Evolutionary conservation across 768 basidiomycete genomes (phyloP).

Genomic region (Rhizopogon rudus): DNA sequence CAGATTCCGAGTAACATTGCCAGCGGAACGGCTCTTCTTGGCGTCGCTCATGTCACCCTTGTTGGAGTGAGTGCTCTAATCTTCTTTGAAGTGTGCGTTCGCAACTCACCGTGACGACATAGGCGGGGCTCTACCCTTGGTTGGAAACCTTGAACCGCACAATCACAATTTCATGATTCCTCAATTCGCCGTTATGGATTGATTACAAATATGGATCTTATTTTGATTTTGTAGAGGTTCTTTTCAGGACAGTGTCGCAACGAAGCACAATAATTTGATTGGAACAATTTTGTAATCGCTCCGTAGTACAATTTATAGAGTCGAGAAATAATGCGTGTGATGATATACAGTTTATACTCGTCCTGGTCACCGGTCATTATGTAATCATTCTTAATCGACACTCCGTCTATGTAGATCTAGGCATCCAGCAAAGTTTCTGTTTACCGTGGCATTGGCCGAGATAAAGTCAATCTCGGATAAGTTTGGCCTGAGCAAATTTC

Average conservation of each 20-base stretch:
- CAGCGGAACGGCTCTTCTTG: conserved; percentile 30
- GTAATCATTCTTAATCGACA: too few species aligned
- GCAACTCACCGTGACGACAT: background rate
- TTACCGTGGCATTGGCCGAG: too few species aligned
- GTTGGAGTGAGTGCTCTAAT: conserved; percentile 31
- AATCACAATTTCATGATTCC: conserved; percentile 15
- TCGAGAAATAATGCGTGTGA: too few species aligned
- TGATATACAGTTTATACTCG: too few species aligned
- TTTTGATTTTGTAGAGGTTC: background rate
- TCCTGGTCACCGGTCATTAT: too few species aligned
- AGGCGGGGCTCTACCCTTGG: conserved; percentile 30
- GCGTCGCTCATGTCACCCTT: conserved; percentile 33
- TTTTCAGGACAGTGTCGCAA: background rate
- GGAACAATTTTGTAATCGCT: background rate
- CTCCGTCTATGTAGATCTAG: too few species aligned
- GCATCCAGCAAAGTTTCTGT: too few species aligned
- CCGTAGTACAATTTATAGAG: too few species aligned
- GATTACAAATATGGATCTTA: background rate
- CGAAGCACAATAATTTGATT: background rate
- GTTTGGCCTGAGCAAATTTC: background rate
- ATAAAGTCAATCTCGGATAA: background rate
- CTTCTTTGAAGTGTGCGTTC: background rate
- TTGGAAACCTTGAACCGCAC: conserved; percentile 30
- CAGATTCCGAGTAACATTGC: conserved; percentile 27
- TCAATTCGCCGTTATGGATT: background rate